Evolutionary conservation across 768 basidiomycete genomes (phyloP).

Genomic region (Harrya chromipes): DNA sequence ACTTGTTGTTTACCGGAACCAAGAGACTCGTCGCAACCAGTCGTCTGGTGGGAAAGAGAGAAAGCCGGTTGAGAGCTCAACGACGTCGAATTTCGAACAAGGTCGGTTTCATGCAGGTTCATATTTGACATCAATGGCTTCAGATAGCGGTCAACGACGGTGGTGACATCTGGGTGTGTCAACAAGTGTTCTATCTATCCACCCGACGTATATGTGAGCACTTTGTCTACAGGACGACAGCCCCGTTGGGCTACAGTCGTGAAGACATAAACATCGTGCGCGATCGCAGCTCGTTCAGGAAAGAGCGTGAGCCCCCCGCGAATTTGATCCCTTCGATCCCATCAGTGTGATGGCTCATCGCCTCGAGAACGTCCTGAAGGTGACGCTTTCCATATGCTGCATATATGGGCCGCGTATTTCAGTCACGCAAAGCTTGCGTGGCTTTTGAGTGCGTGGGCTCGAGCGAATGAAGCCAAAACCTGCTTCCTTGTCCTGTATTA

Average conservation of each 20-base stretch:
- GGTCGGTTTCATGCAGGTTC: not conserved
- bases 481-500: conserved; percentile 10
- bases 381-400: conserved; percentile 40
- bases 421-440: conserved; percentile 37
- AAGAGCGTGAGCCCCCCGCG: conserved; percentile 40
- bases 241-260: conserved; percentile 35
- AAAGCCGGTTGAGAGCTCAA: conserved; percentile 45
- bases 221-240: not conserved
- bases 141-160: conserved; percentile 13
- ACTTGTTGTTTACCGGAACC: too few species aligned
- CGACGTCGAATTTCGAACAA: conserved; percentile 37
- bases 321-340: conserved; percentile 46
- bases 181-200: conserved; percentile 18
- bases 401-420: conserved; percentile 48
- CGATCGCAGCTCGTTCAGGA: conserved; percentile 38
- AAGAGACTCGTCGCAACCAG: conserved; percentile 40
- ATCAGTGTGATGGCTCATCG: conserved; percentile 44
- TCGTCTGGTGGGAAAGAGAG: conserved; percentile 45
- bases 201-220: not conserved
- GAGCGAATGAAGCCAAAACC: conserved; percentile 17
- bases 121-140: too few species aligned
- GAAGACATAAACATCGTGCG: conserved; percentile 41
- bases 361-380: conserved; percentile 38
- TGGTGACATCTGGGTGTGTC: conserved; percentile 3
- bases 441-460: conserved; percentile 33